phyloP scores from a whole-genome alignment of 2,329 filamentous ascomycete species.

The Akanthomyces muscarius region DNA sequence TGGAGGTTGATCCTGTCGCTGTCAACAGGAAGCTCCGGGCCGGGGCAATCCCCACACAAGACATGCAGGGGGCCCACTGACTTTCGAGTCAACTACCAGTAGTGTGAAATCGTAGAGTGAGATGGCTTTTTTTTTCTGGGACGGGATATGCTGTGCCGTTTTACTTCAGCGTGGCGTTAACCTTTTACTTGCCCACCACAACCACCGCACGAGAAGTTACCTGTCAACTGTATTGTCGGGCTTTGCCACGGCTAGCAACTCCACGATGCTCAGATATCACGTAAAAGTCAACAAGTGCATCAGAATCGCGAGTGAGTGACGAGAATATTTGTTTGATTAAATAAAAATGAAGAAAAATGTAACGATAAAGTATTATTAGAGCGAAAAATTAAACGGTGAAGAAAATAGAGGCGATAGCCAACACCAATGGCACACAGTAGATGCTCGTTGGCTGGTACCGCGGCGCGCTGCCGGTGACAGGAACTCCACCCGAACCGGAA shows the following conservation, averaged over 20 bases:
- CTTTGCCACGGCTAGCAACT: not conserved
- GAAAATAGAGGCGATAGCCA: conserved; percentile 6
- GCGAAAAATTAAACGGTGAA: not conserved
- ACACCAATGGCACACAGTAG: not conserved
- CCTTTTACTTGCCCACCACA: not conserved
- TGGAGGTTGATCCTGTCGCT: no score
- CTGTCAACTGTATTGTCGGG: not conserved
- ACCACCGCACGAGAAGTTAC: not conserved
- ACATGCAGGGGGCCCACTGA: not conserved
- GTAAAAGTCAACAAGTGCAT: not conserved
- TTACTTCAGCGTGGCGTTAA: not conserved
- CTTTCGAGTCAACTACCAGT: not conserved
- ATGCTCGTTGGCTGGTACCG: not conserved
- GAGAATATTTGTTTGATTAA: no score
- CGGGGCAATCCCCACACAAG: not conserved
- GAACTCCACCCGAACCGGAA: not conserved
- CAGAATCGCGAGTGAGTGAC: not conserved
- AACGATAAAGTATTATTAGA: not conserved
- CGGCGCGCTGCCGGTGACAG: conserved; percentile 2
- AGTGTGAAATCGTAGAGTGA: not conserved
- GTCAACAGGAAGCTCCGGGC: not conserved
- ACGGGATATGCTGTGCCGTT: not conserved
- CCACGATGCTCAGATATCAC: not conserved
- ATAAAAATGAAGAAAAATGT: not conserved
- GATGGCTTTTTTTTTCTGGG: not conserved